Conservation (phyloP, 495 filamentous ascomycete genomes). For the Lasiosphaeris hirsuta region DNA sequence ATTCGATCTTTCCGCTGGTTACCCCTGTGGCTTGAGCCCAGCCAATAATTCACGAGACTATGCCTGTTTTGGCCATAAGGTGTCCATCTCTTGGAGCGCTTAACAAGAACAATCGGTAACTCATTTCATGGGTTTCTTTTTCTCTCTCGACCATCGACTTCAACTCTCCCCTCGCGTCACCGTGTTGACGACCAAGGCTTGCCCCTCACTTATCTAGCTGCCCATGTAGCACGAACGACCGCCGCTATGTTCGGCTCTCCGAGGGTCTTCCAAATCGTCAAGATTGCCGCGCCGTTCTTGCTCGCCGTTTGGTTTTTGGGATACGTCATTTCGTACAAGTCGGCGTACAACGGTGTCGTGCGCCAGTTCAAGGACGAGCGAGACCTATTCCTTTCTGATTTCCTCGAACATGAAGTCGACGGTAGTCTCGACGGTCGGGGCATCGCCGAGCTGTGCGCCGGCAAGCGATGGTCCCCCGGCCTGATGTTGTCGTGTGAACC, state of each 20-base stretch:
- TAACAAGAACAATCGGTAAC: not conserved
- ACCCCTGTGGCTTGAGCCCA: slow-evolving; percentile 5
- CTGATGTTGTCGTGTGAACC: slow-evolving; percentile 33
- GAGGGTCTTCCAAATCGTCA: slow-evolving; percentile 16
- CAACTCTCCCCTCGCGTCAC: not conserved
- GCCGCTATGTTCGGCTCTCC: slow-evolving; percentile 21
- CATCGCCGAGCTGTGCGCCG: slow-evolving; percentile 27
- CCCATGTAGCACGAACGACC: not conserved
- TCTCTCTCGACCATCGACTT: not conserved
- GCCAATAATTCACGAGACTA: not conserved
- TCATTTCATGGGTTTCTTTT: not conserved
- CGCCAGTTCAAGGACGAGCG: slow-evolving; percentile 25
- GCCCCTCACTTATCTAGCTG: no score
- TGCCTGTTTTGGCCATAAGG: not conserved
- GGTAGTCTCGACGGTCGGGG: slow-evolving; percentile 27
- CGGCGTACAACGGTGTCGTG: slow-evolving; percentile 15
- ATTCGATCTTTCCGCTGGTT: not conserved
- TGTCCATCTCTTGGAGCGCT: no score
- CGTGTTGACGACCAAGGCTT: no score
- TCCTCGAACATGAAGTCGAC: slow-evolving; percentile 29
- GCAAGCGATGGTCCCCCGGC: slow-evolving; percentile 28
- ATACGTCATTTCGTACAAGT: slow-evolving; percentile 13
- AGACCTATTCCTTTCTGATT: slow-evolving; percentile 27
- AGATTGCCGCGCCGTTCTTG: slow-evolving; percentile 18
- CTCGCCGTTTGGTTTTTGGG: slow-evolving; percentile 16